Evolutionary conservation across 257 asterid genomes (phyloP), one percentile per base, ranked within the genome.

Genomic region (Gynochthodes officinalis): DNA sequence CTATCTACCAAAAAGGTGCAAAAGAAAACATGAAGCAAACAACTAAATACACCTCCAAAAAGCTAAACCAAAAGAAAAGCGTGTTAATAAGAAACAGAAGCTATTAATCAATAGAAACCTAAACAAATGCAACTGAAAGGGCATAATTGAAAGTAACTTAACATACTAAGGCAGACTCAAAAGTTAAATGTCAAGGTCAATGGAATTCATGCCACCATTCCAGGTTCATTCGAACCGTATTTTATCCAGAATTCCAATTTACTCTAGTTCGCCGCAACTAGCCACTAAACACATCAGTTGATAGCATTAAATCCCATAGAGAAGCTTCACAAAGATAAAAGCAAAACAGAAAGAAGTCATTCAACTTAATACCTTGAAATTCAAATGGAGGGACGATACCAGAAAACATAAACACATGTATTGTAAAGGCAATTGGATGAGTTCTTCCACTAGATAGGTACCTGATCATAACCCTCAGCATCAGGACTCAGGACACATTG

Each of bases 391-490:
- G 40, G 15, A 30, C 4, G 5, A 33, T 6, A 42, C 32, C 65
- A 76, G 50, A 6, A 27, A 53, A 44, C 15, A 39, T 7, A 69
- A 27, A 60, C 23, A 63, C 6, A 42, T 15, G 8, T 25, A 66
- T 21, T 0, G 16, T 21, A 50, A 50, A 50, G 23, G 10, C 23
- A 23, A 27, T 21, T 19, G 2, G 9, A 13, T 16, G 25, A 52
- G 40, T 8, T 4, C n/a, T 49, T 14, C 67, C 27, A 23, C 28
- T 14, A 8, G 7, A 42, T 9, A 2, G 11, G 55, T 81, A 94
- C 99, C 98, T 89, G 96, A 85, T 90, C 96, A 80, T 90, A 92
- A 50, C 98, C 98, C 59, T 90, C 92, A 0, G 96, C 86, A 69
- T 92, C 97, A 35, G 95, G 82, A 70, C 81, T 82, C 87, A 95